Evolutionary conservation across 805 yeast species (phyloP), one percentile per base, ranked within the genome.

Genomic region (Pichia scutulata): DNA sequence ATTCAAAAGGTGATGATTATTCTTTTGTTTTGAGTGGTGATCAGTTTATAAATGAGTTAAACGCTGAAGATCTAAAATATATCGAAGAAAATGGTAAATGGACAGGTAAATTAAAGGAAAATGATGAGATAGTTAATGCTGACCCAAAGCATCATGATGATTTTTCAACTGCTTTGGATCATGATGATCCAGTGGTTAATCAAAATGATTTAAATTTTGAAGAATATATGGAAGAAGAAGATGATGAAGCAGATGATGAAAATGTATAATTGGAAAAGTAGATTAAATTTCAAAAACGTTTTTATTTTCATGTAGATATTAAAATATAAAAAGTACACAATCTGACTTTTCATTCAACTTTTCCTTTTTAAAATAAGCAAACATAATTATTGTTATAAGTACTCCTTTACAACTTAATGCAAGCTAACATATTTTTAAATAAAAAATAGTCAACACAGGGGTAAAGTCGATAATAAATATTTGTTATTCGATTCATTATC

Each of bases 1-100:
- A 64, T 37, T 76, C 70, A 25, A 39, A 51, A 8, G 48, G 54
- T 22, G 61, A 58, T 30, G 69, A 65, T 46, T 66, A 66, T 47
- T 51, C 59, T 3, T 66, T 66, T 50, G 50, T 55, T n/a, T 30
- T 66, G 13, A 50, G 59, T 25, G 60, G 57, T 14, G 60, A 61
- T 13, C 61, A 59, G 30, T 57, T 64, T 24, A 33, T 26, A 2
- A 52, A 52, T 26, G 59, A 55, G 2, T 37, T 62, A 13, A 48
- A 41, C 7, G 40, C 46, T 4, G 47, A 47, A 25, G 30, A 24
- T 7, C 43, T 49, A 18, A n/a, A 40, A 9, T 12, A 24, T 2
- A 13, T 52, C 5, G 2, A 4, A 13, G 16, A 21, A 21, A 28
- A 7, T 4, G 50, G 50, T 30, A 24, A 24, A 25, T 45, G 43